phyloP scores from a whole-genome alignment of 305 asterid species.

The Plantago coronopus region DNA sequence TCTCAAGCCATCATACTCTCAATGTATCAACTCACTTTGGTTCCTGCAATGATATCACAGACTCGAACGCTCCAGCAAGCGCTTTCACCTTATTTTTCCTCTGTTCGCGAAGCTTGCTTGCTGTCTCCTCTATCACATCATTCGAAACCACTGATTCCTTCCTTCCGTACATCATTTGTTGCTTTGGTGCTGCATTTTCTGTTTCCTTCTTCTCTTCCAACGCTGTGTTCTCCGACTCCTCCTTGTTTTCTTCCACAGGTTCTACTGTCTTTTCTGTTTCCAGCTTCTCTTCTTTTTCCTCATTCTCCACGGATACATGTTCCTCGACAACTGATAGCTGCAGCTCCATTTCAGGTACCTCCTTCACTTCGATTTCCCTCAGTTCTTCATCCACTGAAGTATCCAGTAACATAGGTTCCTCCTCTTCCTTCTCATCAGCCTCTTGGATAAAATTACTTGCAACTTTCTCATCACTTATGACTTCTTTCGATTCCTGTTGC shows the following conservation, averaged over 20 bases:
- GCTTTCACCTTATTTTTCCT: slow-evolving; percentile 60
- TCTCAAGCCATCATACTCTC: background rate
- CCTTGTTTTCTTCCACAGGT: too few relatives aligned
- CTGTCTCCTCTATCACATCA: slow-evolving; percentile 56
- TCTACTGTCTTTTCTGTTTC: background rate
- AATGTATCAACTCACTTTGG: background rate
- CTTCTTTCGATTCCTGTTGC: slow-evolving; percentile 15
- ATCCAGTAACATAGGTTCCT: slow-evolving; percentile 8
- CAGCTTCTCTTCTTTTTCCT: background rate
- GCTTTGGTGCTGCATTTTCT: slow-evolving; percentile 19
- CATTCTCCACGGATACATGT: background rate
- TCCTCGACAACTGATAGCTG: background rate
- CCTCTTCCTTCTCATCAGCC: slow-evolving; percentile 22
- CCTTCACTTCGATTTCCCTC: slow-evolving; percentile 21
- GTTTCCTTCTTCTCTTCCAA: slow-evolving; percentile 16
- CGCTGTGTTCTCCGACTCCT: background rate
- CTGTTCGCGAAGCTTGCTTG: slow-evolving; percentile 48
- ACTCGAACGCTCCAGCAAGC: slow-evolving; percentile 67
- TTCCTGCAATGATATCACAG: slow-evolving; percentile 57
- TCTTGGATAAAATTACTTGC: slow-evolving; percentile 9
- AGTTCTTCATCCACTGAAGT: slow-evolving; percentile 3
- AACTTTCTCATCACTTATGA: slow-evolving; percentile 10
- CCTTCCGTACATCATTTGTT: slow-evolving; percentile 32
- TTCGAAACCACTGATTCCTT: slow-evolving; percentile 46
- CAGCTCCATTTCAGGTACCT: slow-evolving; percentile 18